Base-by-base conservation (phyloP, 768 basidiomycete species). In the Jaapia argillacea region DNA sequence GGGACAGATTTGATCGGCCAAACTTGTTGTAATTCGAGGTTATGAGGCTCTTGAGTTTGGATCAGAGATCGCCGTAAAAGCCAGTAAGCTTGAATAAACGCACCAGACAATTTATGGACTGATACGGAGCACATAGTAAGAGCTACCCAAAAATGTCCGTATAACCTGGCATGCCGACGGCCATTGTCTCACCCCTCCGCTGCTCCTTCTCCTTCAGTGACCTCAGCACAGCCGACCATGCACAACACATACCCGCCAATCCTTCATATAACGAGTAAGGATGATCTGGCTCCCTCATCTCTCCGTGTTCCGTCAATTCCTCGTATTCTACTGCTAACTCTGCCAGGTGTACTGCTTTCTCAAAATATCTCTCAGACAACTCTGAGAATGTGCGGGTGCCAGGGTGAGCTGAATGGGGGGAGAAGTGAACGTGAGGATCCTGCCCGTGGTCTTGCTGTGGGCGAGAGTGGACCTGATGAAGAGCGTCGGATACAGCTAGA, bases 231-330 rank as follows among this genome's bases (percentile, higher is more conserved):
- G 72, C 71, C n/a, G 61, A 59, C 72, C 71, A 79, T 12, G 74
- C 75, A 48, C 70, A 71, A 48, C 75, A 77, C 67, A 75, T 71
- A 21, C 77, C 77, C 14, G 72, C 72, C 42, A 66, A 45, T n/a
- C 77, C 77, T 47, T 75, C 75, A 47, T 74, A 79, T 44, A 79
- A 55, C 51, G 75, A 77, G 64, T 66, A 73, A 6, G 72, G 74
- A 42, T 64, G 58, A 48, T 80, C 76, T 1, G 76, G 74, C 1
- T 52, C 53, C 6, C 41, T 44, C 72, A 77, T 74, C 46, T 68
- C 59, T 12, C 67, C 67, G 3, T 58, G 48, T 45, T 51, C 47
- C 23, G 58, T 67, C 37, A 69, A 45, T 40, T 56, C 46, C 40
- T 58, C 51, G 41, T 65, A 64, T 4, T 46, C 48, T 1, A 62